Conservation (phyloP, 2,329 filamentous ascomycete genomes). For the Monilinia fructigena region DNA sequence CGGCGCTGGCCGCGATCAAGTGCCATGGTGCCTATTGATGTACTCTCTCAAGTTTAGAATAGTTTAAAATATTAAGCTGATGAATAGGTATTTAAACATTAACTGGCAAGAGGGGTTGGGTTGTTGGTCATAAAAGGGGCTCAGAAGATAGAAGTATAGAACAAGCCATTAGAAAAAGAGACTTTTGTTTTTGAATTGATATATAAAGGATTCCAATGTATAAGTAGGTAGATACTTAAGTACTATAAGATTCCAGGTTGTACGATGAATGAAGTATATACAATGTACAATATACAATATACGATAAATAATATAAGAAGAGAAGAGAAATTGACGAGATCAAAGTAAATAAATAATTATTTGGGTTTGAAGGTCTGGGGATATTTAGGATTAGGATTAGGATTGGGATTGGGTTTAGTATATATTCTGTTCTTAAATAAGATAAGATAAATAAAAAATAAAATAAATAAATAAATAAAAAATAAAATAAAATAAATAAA, state of each 20-base stretch:
- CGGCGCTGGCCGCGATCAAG: conserved; percentile 34
- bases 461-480: too few species aligned
- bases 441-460: too few species aligned
- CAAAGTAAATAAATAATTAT: too few species aligned
- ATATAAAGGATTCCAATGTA: too few species aligned
- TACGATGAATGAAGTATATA: background rate
- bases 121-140: conserved; percentile 10
- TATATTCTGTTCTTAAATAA: too few species aligned
- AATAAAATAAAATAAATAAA: too few species aligned
- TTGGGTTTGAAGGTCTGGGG: background rate
- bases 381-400: too few species aligned
- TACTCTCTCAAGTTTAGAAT: conserved; percentile 2
- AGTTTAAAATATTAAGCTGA: background rate
- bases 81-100: background rate
- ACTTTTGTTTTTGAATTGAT: background rate
- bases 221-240: too few species aligned
- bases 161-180: conserved; percentile 3
- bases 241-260: background rate
- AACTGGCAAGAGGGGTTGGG: background rate
- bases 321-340: background rate
- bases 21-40: conserved; percentile 26
- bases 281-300: background rate
- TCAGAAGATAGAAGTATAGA: background rate
- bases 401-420: too few species aligned
- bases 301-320: too few species aligned